Evolutionary conservation across 495 filamentous ascomycete species (phyloP).

Genomic region (Polyplosphaeria fusca): DNA sequence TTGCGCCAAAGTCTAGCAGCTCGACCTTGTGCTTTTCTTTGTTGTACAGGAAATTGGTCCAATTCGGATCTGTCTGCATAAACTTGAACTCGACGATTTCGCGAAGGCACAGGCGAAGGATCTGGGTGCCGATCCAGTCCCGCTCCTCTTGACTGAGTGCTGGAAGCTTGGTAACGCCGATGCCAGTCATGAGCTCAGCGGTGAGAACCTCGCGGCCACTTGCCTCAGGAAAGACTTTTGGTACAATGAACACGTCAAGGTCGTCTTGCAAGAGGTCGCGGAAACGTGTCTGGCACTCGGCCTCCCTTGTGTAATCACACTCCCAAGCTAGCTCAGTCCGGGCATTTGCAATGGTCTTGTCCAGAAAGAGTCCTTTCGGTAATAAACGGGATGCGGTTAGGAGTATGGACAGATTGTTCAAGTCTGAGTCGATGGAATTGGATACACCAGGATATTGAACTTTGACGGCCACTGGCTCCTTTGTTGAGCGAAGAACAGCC

Average conservation of each 20-base stretch:
- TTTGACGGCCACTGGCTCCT: conserved; percentile 82
- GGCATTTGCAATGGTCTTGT: conserved; percentile 98
- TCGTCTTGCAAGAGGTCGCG: conserved; percentile 67
- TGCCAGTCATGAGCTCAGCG: conserved; percentile 84
- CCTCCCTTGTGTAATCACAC: conserved; percentile 91
- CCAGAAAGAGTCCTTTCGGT: conserved; percentile 86
- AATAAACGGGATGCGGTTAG: conserved; percentile 85
- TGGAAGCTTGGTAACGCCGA: conserved; percentile 79
- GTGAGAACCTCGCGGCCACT: conserved; percentile 85
- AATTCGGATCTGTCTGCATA: conserved; percentile 99
- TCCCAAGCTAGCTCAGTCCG: conserved; percentile 91
- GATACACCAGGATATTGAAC: conserved; percentile 98
- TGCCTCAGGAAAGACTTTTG: conserved; percentile 71
- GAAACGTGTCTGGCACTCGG: conserved; percentile 72
- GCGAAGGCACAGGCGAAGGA: conserved; percentile 86
- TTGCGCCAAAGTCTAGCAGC: conserved; percentile 93
- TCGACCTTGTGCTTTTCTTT: conserved; percentile 67
- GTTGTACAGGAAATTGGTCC: conserved; percentile 99
- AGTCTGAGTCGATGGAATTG: conserved; percentile 89
- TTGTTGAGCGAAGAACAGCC: conserved; percentile 72
- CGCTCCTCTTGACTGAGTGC: conserved; percentile 73
- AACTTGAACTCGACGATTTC: conserved; percentile 91
- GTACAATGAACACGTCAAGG: conserved; percentile 69
- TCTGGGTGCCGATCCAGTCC: conserved; percentile 91
- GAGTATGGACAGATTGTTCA: conserved; percentile 86